These are phyloP conservation scores for Cladosporium sp. DNA, from an alignment of 2,329 filamentous ascomycete genomes.

Conservation along the genomic window DNA sequence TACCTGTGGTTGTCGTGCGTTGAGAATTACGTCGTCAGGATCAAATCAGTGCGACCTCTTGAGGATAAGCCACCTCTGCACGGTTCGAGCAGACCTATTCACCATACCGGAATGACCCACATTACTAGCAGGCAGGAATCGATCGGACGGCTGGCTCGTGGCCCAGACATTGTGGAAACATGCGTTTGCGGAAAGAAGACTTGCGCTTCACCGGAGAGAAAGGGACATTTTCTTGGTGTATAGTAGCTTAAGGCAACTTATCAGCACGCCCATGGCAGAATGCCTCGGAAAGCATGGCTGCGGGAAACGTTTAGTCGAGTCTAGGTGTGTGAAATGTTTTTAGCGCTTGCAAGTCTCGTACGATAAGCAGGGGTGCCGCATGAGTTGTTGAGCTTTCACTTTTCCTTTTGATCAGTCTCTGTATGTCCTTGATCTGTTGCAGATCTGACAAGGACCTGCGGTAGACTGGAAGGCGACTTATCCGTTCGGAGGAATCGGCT, in stretches of 20 bases:
- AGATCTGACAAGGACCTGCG: no score
- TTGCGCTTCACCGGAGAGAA: neutral
- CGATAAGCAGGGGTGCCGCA: no score
- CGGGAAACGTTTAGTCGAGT: neutral
- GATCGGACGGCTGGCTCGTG: neutral
- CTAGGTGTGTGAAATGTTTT: neutral
- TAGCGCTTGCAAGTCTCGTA: neutral
- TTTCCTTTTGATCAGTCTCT: no score
- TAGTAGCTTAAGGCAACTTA: neutral
- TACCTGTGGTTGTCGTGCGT: neutral
- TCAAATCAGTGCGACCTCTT: neutral
- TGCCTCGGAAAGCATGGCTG: neutral
- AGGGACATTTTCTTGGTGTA: neutral
- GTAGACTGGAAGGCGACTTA: no score
- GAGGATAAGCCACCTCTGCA: neutral
- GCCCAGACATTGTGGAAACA: neutral
- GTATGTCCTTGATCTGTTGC: no score
- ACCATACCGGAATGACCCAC: neutral
- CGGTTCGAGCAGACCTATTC: no score
- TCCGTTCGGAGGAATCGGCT: neutral
- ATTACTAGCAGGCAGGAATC: neutral
- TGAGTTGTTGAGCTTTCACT: no score
- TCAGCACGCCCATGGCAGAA: neutral
- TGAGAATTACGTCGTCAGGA: neutral
- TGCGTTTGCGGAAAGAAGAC: neutral